Percentiles rank a stretch among this genome's conserved stretches.
Conservation (phyloP, 2,329 filamentous ascomycete species). For the Hymenoscyphus occultus region DNA sequence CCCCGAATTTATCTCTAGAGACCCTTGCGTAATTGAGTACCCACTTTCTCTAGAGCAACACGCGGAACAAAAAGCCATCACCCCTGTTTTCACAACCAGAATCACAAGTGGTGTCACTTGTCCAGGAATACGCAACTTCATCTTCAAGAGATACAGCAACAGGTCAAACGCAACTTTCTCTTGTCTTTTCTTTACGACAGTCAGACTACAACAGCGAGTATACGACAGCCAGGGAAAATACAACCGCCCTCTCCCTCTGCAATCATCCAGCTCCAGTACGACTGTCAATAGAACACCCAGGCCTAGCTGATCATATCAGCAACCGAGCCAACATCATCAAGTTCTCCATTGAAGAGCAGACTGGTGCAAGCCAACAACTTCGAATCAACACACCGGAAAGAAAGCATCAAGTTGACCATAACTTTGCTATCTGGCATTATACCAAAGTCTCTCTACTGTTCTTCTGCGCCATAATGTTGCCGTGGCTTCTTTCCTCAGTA, state of each 20-base stretch:
- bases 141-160: background rate
- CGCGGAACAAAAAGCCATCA: background rate
- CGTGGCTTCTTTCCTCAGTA: slow-evolving; percentile 73
- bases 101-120: background rate
- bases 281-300: no score
- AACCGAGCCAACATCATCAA: no score
- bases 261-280: no score
- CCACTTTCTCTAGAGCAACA: background rate
- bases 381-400: no score
- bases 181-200: background rate
- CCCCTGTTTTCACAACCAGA: background rate
- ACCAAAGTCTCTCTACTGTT: slow-evolving; percentile 69
- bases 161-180: background rate
- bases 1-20: background rate
- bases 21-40: background rate
- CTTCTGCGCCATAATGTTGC: slow-evolving; percentile 68
- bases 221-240: no score
- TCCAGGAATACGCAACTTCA: background rate
- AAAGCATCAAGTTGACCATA: slow-evolving; percentile 37
- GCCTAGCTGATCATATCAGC: no score
- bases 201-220: no score
- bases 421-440: slow-evolving; percentile 65
- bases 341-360: no score
- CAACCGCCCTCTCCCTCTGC: no score
- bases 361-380: no score